Evolutionary conservation across 768 basidiomycete genomes (phyloP).

Genomic region (Rubroboletus pulcherrimus): DNA sequence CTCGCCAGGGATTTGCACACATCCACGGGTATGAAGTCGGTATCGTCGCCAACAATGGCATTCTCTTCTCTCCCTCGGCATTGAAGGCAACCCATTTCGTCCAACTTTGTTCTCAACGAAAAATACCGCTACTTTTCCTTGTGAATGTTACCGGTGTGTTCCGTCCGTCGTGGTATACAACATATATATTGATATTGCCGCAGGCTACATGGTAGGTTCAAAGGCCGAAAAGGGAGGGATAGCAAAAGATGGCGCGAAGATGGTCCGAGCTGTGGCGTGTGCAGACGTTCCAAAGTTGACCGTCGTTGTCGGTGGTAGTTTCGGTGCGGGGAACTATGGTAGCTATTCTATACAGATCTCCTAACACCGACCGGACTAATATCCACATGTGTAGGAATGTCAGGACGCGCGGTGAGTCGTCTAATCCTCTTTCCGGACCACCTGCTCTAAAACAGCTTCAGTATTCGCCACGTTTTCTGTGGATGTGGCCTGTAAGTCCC

Average conservation of each 20-base stretch:
- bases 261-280: slow-evolving; percentile 93
- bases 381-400: slow-evolving; percentile 62
- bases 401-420: slow-evolving; percentile 77
- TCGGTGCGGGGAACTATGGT: slow-evolving; percentile 96
- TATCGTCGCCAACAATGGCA: slow-evolving; percentile 92
- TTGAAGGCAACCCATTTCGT: slow-evolving; percentile 96
- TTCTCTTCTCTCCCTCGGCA: slow-evolving; percentile 90
- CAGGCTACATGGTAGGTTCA: slow-evolving; percentile 94
- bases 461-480: slow-evolving; percentile 93
- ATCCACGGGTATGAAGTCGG: slow-evolving; percentile 89
- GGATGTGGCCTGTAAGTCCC: slow-evolving; percentile 91
- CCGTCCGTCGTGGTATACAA: neutral
- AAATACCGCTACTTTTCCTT: slow-evolving; percentile 86
- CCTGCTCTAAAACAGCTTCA: slow-evolving; percentile 27
- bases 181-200: slow-evolving; percentile 3
- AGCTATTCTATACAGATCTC: slow-evolving; percentile 3
- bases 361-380: slow-evolving; percentile 8
- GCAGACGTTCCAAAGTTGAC: slow-evolving; percentile 94
- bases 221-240: slow-evolving; percentile 94
- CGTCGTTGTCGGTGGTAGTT: slow-evolving; percentile 89
- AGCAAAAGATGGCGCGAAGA: slow-evolving; percentile 92
- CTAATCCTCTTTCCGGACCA: neutral
- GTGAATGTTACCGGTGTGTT: slow-evolving; percentile 85
- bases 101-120: slow-evolving; percentile 86
- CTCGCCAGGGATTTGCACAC: slow-evolving; percentile 73